These are phyloP conservation scores for Mercurialis annua DNA, from an alignment of 345 rosid genomes.

Conservation along the genomic window DNA sequence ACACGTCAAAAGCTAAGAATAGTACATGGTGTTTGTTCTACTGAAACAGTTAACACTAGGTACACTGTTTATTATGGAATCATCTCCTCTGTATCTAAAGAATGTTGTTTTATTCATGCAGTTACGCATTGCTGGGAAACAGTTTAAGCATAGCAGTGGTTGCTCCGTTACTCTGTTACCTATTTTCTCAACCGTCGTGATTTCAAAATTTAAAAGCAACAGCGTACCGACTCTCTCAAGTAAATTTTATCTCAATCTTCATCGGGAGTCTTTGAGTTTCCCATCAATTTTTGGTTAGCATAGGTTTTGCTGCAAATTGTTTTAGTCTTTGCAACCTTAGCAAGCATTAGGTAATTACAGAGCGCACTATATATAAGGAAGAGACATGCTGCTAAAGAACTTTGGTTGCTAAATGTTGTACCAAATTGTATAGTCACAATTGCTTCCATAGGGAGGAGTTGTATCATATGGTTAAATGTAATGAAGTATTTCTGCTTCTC, in stretches of 20 bases:
- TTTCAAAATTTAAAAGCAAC: constrained; percentile 9
- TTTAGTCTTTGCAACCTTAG: background rate
- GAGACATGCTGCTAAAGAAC: background rate
- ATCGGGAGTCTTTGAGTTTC: background rate
- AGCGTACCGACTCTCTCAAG: background rate
- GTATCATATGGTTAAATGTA: too few species aligned
- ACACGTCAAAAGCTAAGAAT: background rate
- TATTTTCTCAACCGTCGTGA: constrained; percentile 48
- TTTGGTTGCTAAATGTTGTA: background rate
- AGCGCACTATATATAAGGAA: background rate
- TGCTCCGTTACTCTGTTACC: constrained; percentile 68
- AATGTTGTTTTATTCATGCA: constrained; percentile 29
- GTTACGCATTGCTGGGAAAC: constrained; percentile 92
- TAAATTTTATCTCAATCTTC: background rate
- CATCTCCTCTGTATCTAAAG: background rate
- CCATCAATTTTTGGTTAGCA: background rate
- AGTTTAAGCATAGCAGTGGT: constrained; percentile 89
- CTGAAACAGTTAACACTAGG: background rate
- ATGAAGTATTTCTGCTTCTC: too few species aligned
- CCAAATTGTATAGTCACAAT: background rate
- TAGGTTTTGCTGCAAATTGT: background rate
- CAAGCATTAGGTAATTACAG: background rate
- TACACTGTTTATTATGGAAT: background rate
- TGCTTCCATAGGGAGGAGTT: too few species aligned
- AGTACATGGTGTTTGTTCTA: background rate